phyloP scores from a whole-genome alignment of 352 stramenopile genomes.

The Pythium graminicola region DNA sequence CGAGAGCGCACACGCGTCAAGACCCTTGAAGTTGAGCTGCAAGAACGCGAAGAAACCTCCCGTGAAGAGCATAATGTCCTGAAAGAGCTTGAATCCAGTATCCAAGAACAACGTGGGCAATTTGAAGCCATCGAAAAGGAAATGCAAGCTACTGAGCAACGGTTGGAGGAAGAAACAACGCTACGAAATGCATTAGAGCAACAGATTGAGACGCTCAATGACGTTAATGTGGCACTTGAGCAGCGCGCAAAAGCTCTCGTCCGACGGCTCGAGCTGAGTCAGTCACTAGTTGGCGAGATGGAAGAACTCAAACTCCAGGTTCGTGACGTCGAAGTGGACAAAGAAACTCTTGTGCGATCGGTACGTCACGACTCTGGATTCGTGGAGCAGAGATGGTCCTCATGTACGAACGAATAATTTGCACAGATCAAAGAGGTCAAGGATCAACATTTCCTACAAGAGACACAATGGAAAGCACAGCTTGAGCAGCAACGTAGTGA shows the following conservation, averaged over 20 bases:
- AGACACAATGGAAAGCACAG: constrained; percentile 59
- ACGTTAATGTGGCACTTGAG: constrained; percentile 69
- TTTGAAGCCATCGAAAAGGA: constrained; percentile 50
- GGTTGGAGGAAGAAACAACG: constrained; percentile 42
- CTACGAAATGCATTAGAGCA: constrained; percentile 54
- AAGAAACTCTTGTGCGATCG: constrained; percentile 59
- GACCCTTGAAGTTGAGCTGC: constrained; percentile 45
- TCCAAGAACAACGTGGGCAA: constrained; percentile 49
- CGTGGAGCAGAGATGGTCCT: background rate
- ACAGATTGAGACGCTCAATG: constrained; percentile 61
- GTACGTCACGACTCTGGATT: constrained; percentile 19
- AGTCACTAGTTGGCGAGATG: constrained; percentile 38
- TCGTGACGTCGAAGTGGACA: constrained; percentile 56
- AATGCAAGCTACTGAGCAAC: constrained; percentile 41
- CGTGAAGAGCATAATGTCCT: constrained; percentile 26
- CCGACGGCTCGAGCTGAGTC: constrained; percentile 48
- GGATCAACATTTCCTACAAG: constrained; percentile 46
- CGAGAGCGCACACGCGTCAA: constrained; percentile 49
- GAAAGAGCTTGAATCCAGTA: constrained; percentile 44
- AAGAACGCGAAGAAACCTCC: constrained; percentile 33
- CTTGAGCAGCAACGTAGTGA: constrained; percentile 45
- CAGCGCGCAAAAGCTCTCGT: constrained; percentile 65
- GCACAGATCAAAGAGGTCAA: constrained; percentile 72
- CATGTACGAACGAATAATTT: background rate
- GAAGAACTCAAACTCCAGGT: constrained; percentile 63